phyloP scores from a whole-genome alignment of 345 rosid species.

The Erucastrum elatum region DNA sequence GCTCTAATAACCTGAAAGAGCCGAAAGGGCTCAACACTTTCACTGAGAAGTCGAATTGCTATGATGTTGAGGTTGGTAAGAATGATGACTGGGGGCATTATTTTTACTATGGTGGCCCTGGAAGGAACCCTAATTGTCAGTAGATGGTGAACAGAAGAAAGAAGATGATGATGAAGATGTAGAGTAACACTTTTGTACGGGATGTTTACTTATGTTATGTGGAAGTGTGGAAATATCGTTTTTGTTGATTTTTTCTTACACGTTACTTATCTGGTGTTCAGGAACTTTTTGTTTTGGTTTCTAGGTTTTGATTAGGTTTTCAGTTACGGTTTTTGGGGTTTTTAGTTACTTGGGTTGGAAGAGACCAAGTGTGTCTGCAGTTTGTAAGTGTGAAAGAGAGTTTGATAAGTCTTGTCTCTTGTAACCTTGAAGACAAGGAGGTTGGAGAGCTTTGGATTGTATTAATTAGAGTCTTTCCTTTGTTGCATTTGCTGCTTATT shows the following conservation, averaged over 20 bases:
- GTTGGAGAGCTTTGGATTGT: slow-evolving; percentile 13
- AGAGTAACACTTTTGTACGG: background rate
- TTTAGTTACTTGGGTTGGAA: slow-evolving; percentile 13
- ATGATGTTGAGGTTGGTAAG: slow-evolving; percentile 54
- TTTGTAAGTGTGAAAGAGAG: slow-evolving; percentile 27
- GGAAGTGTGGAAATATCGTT: slow-evolving; percentile 32
- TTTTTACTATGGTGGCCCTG: slow-evolving; percentile 74
- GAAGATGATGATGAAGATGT: slow-evolving; percentile 15
- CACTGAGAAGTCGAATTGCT: slow-evolving; percentile 67
- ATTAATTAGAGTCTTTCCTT: slow-evolving; percentile 5
- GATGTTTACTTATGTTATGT: background rate
- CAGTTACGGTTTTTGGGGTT: background rate
- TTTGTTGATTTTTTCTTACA: slow-evolving; percentile 37
- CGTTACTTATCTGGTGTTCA: slow-evolving; percentile 6
- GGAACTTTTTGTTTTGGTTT: slow-evolving; percentile 4
- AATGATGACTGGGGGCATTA: slow-evolving; percentile 64
- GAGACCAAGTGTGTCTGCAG: background rate
- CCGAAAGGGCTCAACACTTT: slow-evolving; percentile 61
- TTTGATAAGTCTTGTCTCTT: background rate
- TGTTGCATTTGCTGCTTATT: slow-evolving; percentile 4
- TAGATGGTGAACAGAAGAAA: slow-evolving; percentile 33
- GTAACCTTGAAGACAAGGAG: slow-evolving; percentile 10
- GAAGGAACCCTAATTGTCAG: slow-evolving; percentile 60
- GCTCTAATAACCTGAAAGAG: slow-evolving; percentile 58
- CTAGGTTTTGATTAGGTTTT: slow-evolving; percentile 25